These are phyloP conservation scores for Plasmodium malariae DNA, from an alignment of 169 alveolate species.

Conservation along the genomic window DNA sequence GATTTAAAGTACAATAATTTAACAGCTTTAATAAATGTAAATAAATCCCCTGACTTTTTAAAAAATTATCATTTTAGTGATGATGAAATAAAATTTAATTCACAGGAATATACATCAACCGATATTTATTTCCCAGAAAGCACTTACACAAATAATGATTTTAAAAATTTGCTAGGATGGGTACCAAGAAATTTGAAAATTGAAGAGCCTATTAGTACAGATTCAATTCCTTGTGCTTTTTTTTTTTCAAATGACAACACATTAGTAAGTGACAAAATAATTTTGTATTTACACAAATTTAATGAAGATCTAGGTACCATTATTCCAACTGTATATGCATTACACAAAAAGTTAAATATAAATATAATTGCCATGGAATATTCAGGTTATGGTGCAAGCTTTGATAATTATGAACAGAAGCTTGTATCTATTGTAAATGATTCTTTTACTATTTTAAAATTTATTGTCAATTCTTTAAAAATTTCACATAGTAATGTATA, in stretches of 20 bases:
- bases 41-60: conserved; percentile 10
- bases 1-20: conserved; percentile 34
- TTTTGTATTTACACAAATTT: conserved; percentile 66
- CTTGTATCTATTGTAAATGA: conserved; percentile 63
- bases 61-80: conserved; percentile 71
- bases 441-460: conserved; percentile 65
- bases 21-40: conserved; percentile 21
- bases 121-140: conserved; percentile 56
- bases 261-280: conserved; percentile 23
- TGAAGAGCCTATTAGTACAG: conserved; percentile 34
- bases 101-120: conserved; percentile 27
- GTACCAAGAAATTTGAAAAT: conserved; percentile 64
- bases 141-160: conserved; percentile 60
- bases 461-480: conserved; percentile 56
- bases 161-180: conserved; percentile 76
- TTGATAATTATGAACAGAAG: conserved; percentile 59
- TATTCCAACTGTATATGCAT: conserved; percentile 60
- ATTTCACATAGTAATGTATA: conserved; percentile 39
- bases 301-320: conserved; percentile 69
- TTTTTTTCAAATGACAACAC: conserved; percentile 26
- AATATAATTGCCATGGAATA: conserved; percentile 75
- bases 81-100: conserved; percentile 68
- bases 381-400: conserved; percentile 72
- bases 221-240: conserved; percentile 73
- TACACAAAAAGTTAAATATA: conserved; percentile 56